Conservation (phyloP, 768 basidiomycete genomes). For the Lactifluus pinguis region DNA sequence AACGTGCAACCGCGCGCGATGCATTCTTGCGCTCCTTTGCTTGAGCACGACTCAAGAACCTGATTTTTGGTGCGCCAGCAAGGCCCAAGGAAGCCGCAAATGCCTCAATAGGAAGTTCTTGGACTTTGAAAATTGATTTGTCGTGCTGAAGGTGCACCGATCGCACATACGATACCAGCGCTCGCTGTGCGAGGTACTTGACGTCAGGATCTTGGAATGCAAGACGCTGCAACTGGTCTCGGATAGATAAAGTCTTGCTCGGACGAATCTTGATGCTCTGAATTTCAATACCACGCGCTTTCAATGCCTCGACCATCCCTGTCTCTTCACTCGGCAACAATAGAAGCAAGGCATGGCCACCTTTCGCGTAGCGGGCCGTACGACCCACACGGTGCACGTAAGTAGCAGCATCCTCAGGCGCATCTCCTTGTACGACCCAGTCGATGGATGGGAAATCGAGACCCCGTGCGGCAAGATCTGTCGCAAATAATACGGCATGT, state of each 20-base stretch:
- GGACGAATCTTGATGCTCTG: slow-evolving; percentile 80
- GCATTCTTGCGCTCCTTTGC: slow-evolving; percentile 74
- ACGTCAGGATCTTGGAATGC: slow-evolving; percentile 94
- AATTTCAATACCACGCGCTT: slow-evolving; percentile 60
- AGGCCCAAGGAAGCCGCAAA: slow-evolving; percentile 88
- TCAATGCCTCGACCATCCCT: slow-evolving; percentile 70
- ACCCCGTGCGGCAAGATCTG: slow-evolving; percentile 93
- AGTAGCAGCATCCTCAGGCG: slow-evolving; percentile 94
- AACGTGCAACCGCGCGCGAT: slow-evolving; percentile 36
- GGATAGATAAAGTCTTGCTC: slow-evolving; percentile 78
- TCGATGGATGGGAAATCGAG: slow-evolving; percentile 94
- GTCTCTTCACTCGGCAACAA: slow-evolving; percentile 87
- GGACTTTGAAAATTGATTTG: slow-evolving; percentile 84
- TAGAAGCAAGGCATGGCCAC: slow-evolving; percentile 78
- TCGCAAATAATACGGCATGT: slow-evolving; percentile 85
- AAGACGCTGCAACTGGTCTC: slow-evolving; percentile 84
- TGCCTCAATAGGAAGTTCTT: slow-evolving; percentile 69
- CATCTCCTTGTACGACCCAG: slow-evolving; percentile 95
- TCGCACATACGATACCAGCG: slow-evolving; percentile 92
- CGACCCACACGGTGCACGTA: slow-evolving; percentile 96
- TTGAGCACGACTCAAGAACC: slow-evolving; percentile 61
- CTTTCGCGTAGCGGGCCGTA: slow-evolving; percentile 87
- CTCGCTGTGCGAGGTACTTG: slow-evolving; percentile 91
- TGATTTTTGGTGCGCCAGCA: slow-evolving; percentile 93
- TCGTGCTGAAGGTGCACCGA: slow-evolving; percentile 91